These are phyloP conservation scores for Dioszegia crocea DNA, from an alignment of 768 basidiomycete species.

Conservation along the genomic window DNA sequence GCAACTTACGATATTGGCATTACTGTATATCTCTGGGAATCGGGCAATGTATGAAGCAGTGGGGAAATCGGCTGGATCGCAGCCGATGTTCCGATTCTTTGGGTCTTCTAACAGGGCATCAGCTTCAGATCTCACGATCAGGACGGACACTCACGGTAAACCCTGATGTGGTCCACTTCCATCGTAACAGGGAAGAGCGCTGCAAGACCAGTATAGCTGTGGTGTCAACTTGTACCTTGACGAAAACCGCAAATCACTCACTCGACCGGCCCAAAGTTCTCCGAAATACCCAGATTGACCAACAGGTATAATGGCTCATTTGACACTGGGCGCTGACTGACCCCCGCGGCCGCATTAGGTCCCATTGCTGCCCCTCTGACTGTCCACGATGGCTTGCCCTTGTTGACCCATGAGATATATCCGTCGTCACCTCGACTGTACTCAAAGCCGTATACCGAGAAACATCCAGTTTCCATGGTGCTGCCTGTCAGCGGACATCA, in stretches of 20 bases:
- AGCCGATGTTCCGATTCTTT: slow-evolving; percentile 64
- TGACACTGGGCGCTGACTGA: slow-evolving; percentile 67
- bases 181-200: slow-evolving; percentile 52
- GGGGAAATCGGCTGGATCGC: slow-evolving; percentile 72
- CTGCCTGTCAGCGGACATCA: slow-evolving; percentile 12
- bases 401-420: slow-evolving; percentile 77
- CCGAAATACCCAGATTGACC: slow-evolving; percentile 62
- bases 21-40: slow-evolving; percentile 37
- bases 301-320: slow-evolving; percentile 68
- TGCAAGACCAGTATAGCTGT: slow-evolving; percentile 40
- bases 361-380: slow-evolving; percentile 53
- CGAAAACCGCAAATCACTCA: slow-evolving; percentile 15
- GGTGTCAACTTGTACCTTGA: not conserved
- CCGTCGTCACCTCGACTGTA: slow-evolving; percentile 64
- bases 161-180: slow-evolving; percentile 80
- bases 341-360: slow-evolving; percentile 61
- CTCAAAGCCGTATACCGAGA: slow-evolving; percentile 72
- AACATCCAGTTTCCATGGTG: slow-evolving; percentile 55
- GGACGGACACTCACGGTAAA: slow-evolving; percentile 60
- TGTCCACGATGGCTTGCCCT: slow-evolving; percentile 62
- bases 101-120: slow-evolving; percentile 40
- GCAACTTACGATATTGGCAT: slow-evolving; percentile 45
- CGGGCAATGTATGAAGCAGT: slow-evolving; percentile 69
- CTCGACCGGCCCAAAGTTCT: slow-evolving; percentile 62
- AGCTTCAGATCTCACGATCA: not conserved